These are phyloP conservation scores for Fulvia fulva DNA, from an alignment of 2,329 filamentous ascomycete genomes.

Conservation along the genomic window DNA sequence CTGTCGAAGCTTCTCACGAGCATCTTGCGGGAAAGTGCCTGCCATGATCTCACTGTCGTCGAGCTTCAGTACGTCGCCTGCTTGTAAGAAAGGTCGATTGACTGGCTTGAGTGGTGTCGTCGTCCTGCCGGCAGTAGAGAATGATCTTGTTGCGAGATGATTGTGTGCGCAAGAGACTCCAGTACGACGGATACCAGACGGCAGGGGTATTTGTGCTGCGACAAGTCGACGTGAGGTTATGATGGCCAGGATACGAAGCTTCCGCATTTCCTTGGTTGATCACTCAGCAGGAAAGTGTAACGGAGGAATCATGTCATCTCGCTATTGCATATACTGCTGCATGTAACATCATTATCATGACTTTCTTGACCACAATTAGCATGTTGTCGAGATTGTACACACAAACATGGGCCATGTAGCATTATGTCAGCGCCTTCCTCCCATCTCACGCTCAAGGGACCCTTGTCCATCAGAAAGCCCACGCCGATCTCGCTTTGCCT, in stretches of 20 bases:
- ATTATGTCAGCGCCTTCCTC: neutral
- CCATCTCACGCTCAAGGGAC: neutral
- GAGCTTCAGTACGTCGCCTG: neutral
- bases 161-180: neutral
- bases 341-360: too few relatives aligned
- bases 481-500: neutral
- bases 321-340: too few relatives aligned
- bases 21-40: conserved; percentile 10
- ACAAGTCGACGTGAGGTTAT: neutral
- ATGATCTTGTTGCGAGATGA: neutral
- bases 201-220: neutral
- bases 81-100: neutral
- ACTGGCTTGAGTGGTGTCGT: neutral
- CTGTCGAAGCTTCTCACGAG: conserved; percentile 25
- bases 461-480: neutral
- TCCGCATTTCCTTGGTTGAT: neutral
- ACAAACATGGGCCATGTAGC: neutral
- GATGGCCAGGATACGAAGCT: neutral
- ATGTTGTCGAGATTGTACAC: too few relatives aligned
- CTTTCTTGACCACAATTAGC: too few relatives aligned
- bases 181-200: neutral
- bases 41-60: neutral
- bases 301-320: too few relatives aligned
- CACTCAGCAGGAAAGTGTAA: neutral
- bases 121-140: neutral